phyloP scores from a whole-genome alignment of 768 basidiomycete species.

The Collybia sordida region DNA sequence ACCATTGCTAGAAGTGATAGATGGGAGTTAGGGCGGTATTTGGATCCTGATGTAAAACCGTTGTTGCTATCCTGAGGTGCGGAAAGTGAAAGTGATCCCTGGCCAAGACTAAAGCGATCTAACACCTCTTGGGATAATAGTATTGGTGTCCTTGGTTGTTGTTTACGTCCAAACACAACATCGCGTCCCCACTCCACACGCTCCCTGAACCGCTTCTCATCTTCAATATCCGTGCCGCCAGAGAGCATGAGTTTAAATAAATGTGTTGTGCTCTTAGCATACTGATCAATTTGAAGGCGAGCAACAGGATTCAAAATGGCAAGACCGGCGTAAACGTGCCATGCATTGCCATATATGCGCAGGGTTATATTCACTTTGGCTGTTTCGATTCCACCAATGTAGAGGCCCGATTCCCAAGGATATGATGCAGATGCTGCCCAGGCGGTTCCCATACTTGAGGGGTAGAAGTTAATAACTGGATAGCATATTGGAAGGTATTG shows the following conservation, averaged over 20 bases:
- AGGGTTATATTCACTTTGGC: constrained; percentile 97
- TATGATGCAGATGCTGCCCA: constrained; percentile 79
- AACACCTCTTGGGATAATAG: constrained; percentile 82
- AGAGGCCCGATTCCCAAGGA: constrained; percentile 94
- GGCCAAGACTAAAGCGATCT: constrained; percentile 87
- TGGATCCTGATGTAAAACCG: constrained; percentile 42
- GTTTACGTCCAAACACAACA: constrained; percentile 66
- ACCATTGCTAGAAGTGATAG: constrained; percentile 96
- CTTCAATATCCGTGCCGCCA: constrained; percentile 37
- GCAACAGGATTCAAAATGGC: constrained; percentile 95
- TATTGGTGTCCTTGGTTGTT: constrained; percentile 53
- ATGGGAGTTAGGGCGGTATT: constrained; percentile 77
- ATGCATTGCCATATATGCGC: constrained; percentile 96
- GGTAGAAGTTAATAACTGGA: not conserved
- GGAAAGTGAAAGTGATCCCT: not conserved
- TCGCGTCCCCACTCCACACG: constrained; percentile 75
- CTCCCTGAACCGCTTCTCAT: constrained; percentile 50
- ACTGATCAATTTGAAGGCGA: constrained; percentile 85
- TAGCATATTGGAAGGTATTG: not conserved
- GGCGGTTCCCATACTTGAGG: constrained; percentile 90
- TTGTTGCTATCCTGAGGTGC: constrained; percentile 27
- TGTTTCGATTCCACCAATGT: constrained; percentile 96
- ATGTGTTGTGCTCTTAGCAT: constrained; percentile 79
- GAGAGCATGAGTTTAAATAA: constrained; percentile 95
- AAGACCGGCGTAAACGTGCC: constrained; percentile 99